Conservation (phyloP, 331 rosid species). For the Phaseolus coccineus region DNA sequence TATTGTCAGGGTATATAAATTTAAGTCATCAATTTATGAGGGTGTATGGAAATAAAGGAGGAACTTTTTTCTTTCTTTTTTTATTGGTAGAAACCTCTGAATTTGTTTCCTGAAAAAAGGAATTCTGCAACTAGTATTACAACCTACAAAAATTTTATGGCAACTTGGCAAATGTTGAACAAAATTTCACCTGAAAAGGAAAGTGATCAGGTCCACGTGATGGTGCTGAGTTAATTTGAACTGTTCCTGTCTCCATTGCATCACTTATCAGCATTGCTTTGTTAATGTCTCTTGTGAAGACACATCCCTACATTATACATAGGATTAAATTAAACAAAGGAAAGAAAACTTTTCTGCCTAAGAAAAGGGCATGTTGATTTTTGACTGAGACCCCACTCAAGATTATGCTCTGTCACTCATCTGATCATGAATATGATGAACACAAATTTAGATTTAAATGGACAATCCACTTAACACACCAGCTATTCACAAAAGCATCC, state of each 20-base stretch:
- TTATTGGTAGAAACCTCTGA: neutral
- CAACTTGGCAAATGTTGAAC: conserved; percentile 21
- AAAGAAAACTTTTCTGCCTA: neutral
- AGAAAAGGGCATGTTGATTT: neutral
- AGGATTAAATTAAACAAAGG: neutral
- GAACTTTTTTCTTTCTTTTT: neutral
- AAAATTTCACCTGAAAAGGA: conserved; percentile 56
- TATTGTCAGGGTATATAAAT: neutral
- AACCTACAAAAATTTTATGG: neutral
- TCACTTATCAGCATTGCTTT: conserved; percentile 82
- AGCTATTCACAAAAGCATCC: neutral
- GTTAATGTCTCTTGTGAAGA: conserved; percentile 82
- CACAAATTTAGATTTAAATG: neutral
- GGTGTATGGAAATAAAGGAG: neutral
- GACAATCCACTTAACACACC: neutral
- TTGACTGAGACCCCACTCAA: neutral
- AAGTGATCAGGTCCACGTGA: conserved; percentile 75
- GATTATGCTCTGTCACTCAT: too few species aligned
- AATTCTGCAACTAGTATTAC: neutral
- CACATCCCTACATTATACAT: conserved; percentile 65
- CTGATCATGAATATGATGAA: conserved; percentile 3
- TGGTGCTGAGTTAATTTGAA: conserved; percentile 87
- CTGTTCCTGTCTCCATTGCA: conserved; percentile 89
- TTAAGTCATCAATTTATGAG: conserved; percentile 8
- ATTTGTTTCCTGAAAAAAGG: neutral